phyloP scores from a whole-genome alignment of 306 rosid species.

The Sindora glabra region DNA sequence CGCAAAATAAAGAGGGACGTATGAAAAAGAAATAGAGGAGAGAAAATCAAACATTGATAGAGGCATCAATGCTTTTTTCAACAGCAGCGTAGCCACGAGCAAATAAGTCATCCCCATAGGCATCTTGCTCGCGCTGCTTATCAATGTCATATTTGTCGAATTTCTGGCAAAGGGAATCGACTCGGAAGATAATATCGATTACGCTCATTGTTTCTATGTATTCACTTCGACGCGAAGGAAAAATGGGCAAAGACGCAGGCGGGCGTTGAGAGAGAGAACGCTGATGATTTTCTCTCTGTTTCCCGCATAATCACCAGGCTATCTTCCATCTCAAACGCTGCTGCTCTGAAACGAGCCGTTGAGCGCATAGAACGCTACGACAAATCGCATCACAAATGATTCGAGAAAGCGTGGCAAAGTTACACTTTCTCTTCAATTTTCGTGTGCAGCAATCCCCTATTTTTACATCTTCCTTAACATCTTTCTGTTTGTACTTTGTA shows the following conservation, averaged over 20 bases:
- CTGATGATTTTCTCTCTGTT: background rate
- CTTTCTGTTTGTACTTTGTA: no score
- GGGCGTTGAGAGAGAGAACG: background rate
- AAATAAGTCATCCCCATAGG: constrained; percentile 61
- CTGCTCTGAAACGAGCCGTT: constrained; percentile 16
- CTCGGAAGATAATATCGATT: constrained; percentile 69
- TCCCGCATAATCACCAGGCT: background rate
- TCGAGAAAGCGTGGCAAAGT: constrained; percentile 6
- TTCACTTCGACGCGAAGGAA: background rate
- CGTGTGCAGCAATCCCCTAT: background rate
- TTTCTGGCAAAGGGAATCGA: constrained; percentile 60
- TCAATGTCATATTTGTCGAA: constrained; percentile 72
- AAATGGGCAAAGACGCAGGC: background rate
- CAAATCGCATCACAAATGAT: background rate
- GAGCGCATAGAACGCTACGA: constrained; percentile 32
- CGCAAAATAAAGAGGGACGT: no score
- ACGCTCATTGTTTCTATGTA: constrained; percentile 49
- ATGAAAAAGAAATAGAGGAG: no score
- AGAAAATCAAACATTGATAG: constrained; percentile 24
- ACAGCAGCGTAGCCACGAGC: constrained; percentile 45
- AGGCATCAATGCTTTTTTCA: constrained; percentile 39
- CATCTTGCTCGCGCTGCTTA: constrained; percentile 62
- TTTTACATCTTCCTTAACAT: no score
- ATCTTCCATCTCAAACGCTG: constrained; percentile 14
- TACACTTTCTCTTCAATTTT: background rate